A percentile compares a stretch with the other conserved stretches of the same genome.
phyloP scores from a whole-genome alignment of 805 yeast species.

The Blastobotrys peoriensis region DNA sequence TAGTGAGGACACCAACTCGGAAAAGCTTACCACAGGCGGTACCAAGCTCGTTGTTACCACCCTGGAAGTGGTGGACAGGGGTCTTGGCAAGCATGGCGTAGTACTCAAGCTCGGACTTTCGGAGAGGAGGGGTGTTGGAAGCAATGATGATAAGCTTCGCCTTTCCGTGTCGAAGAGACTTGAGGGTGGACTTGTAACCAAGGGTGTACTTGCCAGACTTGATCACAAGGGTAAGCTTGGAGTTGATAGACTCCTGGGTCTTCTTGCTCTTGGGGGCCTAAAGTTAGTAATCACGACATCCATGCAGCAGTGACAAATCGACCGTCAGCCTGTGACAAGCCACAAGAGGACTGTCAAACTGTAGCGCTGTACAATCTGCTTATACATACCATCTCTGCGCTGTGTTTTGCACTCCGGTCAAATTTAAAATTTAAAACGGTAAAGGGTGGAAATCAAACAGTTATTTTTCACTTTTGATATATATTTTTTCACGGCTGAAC shows the following conservation, averaged over 20 bases:
- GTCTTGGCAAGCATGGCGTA: constrained; percentile 99
- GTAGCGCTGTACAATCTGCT: too few relatives aligned
- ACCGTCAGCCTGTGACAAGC: too few relatives aligned
- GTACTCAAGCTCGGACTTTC: constrained; percentile 99
- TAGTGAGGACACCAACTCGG: constrained; percentile 97
- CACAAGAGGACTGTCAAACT: too few relatives aligned
- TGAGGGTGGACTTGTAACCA: constrained; percentile 98
- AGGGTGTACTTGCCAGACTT: constrained; percentile 99
- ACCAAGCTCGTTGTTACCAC: constrained; percentile 99
- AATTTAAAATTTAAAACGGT: neutral
- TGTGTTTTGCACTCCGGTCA: constrained; percentile 86
- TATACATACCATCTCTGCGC: constrained; percentile 98
- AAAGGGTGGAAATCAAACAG: too few relatives aligned
- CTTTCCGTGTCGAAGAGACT: constrained; percentile 97
- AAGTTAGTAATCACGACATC: too few relatives aligned
- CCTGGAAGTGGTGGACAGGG: constrained; percentile 95
- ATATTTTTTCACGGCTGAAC: constrained; percentile 17
- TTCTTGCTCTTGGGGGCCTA: constrained; percentile 95
- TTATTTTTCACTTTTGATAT: too few relatives aligned
- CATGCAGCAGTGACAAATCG: constrained; percentile 12
- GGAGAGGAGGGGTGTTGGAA: constrained; percentile 98
- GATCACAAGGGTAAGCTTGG: constrained; percentile 95
- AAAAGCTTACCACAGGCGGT: constrained; percentile 99
- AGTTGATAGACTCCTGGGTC: constrained; percentile 89
- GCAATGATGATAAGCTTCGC: constrained; percentile 97